Evolutionary conservation across 2,329 filamentous ascomycete genomes (phyloP), one percentile per base, ranked within the genome.

Genomic region (Diaporthe australafricana): DNA sequence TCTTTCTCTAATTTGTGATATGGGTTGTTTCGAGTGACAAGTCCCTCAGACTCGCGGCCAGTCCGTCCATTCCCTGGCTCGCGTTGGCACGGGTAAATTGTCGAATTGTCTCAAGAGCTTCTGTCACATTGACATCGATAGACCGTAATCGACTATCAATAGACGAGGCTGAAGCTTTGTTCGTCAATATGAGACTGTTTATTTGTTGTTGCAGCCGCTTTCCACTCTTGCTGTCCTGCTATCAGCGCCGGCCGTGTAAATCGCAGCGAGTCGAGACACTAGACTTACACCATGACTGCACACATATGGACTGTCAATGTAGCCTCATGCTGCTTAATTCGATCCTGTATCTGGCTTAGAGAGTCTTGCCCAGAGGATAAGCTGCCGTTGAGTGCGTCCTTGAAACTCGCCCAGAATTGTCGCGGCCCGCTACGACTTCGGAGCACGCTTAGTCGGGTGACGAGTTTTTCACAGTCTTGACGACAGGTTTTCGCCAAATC

Each of bases 381-480:
- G 12, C 48, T 52, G 25, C 48, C 48, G 25, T 52, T 52, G 14
- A 53, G 5, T 32, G 50, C 50, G 30, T 30, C 27, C 20, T 20
- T 53, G 20, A 53, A 53, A 32, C 27, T 53, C 27, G 48, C 48
- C 48, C 48, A 52, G 48, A 52, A 52, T 17, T 52, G 48, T 52
- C 25, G 48, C 14, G 25, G 48, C 5, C 48, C 25, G 12, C 48
- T 30, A 11, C 25, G 25, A 14, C 20, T 52, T 52, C 48, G 12
- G 5, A 52, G 25, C n/a, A 30, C 9, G 48, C 25, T 6, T 16
- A 52, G 30, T 16, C 48, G 48, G 5, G 1, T 52, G 11, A 30
- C 25, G 14, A 52, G 48, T 20, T 52, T 32, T 32, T 32, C 27
- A 53, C 50, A 53, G 50, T 53, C 50, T 32, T 53, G 27, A 17